Conservation (phyloP, 2,329 filamentous ascomycete species). For the Colletotrichum sp. region DNA sequence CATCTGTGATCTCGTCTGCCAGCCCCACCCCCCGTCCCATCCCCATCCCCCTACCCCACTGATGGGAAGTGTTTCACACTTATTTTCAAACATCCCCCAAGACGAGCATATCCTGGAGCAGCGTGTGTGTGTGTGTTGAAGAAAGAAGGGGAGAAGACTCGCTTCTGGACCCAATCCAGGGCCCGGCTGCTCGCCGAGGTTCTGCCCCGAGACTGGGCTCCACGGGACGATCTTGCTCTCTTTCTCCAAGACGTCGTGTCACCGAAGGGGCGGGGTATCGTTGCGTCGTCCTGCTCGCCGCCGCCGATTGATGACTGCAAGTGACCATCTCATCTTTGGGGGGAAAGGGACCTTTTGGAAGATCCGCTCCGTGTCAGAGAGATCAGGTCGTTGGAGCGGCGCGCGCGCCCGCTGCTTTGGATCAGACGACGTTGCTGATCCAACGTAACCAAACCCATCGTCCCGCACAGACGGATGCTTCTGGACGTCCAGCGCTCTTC, state of each 20-base stretch:
- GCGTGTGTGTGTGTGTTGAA: background rate
- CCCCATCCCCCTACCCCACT: background rate
- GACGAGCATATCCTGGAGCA: slow-evolving; percentile 1
- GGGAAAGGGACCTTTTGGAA: background rate
- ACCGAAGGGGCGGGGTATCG: background rate
- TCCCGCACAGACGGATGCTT: slow-evolving; percentile 3
- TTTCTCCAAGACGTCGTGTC: background rate
- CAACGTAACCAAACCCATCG: background rate
- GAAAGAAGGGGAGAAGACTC: background rate
- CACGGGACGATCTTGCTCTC: background rate
- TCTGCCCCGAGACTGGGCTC: background rate
- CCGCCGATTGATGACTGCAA: background rate
- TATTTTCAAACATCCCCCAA: slow-evolving; percentile 11
- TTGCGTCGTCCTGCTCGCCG: background rate
- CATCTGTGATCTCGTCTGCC: slow-evolving; percentile 10
- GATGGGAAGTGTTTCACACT: slow-evolving; percentile 15
- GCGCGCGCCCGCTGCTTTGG: background rate
- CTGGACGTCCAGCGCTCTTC: background rate
- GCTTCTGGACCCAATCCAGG: background rate
- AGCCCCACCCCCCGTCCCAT: background rate
- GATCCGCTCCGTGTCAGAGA: background rate
- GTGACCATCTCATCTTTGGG: background rate
- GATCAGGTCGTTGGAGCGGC: background rate
- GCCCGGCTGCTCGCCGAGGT: background rate
- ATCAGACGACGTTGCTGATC: slow-evolving; percentile 19